Evolutionary conservation across 148 eudicot species (phyloP).

Genomic region (Amaranthus palmeri): DNA sequence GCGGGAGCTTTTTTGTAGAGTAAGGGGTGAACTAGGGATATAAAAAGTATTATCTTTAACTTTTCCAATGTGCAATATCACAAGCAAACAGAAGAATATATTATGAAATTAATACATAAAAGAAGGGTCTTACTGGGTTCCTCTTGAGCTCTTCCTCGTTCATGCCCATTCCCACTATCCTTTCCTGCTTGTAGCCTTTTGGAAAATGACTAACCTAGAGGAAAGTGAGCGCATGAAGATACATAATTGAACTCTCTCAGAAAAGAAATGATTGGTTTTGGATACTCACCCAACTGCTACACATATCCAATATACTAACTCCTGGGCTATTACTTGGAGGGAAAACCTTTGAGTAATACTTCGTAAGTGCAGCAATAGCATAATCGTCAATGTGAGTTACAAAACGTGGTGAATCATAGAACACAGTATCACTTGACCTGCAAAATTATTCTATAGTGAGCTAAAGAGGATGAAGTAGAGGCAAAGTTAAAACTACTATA

Average conservation of each 20-base stretch:
- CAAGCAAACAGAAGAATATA: neutral
- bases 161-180: slow-evolving; percentile 88
- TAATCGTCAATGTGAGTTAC: slow-evolving; percentile 98
- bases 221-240: slow-evolving; percentile 15
- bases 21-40: no score
- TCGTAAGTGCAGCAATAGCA: slow-evolving; percentile 89
- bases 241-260: neutral
- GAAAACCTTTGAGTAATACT: slow-evolving; percentile 75
- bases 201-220: slow-evolving; percentile 97
- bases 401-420: slow-evolving; percentile 93
- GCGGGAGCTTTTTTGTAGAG: no score
- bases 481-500: neutral
- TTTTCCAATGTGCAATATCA: neutral
- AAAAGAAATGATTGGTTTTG: neutral
- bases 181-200: slow-evolving; percentile 77
- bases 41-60: no score
- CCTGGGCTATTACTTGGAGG: slow-evolving; percentile 87
- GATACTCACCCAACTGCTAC: slow-evolving; percentile 93
- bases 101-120: neutral
- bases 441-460: slow-evolving; percentile 15
- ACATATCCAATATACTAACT: slow-evolving; percentile 82
- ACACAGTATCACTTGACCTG: slow-evolving; percentile 73
- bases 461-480: neutral
- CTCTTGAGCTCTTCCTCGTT: slow-evolving; percentile 86
- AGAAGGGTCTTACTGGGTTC: slow-evolving; percentile 53